A percentile compares a stretch with the other conserved stretches of the same genome.
These are phyloP conservation scores for Lenwebbia sp. DNA, from an alignment of 345 rosid genomes.

Conservation along the genomic window DNA sequence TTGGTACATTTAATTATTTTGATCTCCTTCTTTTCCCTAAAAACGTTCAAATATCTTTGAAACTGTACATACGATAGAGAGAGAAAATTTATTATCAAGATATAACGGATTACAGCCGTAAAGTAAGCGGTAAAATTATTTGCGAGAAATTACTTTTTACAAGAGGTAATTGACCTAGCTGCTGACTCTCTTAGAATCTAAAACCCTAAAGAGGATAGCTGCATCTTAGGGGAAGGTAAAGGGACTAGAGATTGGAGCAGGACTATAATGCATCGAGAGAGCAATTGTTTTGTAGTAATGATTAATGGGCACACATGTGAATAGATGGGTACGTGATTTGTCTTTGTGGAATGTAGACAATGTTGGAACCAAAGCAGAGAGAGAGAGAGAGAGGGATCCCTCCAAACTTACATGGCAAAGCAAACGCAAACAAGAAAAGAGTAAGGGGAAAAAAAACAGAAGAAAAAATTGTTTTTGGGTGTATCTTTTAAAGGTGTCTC, in stretches of 20 bases:
- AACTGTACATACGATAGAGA: neutral
- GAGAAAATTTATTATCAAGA: neutral
- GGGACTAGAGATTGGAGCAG: neutral
- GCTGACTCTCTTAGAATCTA: neutral
- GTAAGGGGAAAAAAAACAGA: neutral
- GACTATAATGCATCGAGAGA: constrained; percentile 24
- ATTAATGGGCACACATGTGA: constrained; percentile 53
- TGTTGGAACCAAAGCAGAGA: neutral
- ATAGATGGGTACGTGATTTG: constrained; percentile 49
- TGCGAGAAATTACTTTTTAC: neutral
- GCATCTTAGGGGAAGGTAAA: neutral
- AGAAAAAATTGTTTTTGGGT: neutral
- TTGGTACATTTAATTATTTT: neutral
- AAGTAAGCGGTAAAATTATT: neutral
- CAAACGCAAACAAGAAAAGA: neutral
- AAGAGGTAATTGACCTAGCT: neutral
- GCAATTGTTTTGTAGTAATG: constrained; percentile 41
- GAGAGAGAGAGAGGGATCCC: neutral
- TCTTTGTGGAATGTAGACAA: constrained; percentile 29
- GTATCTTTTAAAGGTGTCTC: neutral
- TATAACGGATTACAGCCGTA: neutral
- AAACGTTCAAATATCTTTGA: neutral
- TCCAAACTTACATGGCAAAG: neutral
- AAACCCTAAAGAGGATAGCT: neutral
- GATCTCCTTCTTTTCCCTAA: neutral